A percentile compares a stretch with the other conserved stretches of the same genome.
These are phyloP conservation scores for Exophiala bonariae DNA, from an alignment of 2,329 filamentous ascomycete species.

Conservation along the genomic window DNA sequence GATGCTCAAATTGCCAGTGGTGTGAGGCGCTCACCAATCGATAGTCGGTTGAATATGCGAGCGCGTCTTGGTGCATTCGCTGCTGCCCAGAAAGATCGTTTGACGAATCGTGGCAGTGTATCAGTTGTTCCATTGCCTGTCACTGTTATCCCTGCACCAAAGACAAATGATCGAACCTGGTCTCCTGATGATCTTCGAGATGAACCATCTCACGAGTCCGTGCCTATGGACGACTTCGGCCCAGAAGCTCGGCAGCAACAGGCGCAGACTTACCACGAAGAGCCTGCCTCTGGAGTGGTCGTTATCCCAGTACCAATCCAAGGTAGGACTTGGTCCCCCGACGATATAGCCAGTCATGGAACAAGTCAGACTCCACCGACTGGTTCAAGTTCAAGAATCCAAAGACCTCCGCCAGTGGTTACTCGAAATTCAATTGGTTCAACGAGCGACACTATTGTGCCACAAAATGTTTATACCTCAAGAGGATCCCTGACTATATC, in stretches of 20 bases:
- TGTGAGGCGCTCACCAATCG: constrained; percentile 23
- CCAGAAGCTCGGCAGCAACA: background rate
- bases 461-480: constrained; percentile 8
- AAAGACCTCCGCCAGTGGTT: constrained; percentile 2
- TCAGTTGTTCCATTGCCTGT: constrained; percentile 51
- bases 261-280: background rate
- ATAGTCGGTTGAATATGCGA: constrained; percentile 39
- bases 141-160: constrained; percentile 62
- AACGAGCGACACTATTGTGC: background rate
- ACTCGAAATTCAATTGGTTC: background rate
- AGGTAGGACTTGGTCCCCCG: constrained; percentile 56
- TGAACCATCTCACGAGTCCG: constrained; percentile 4
- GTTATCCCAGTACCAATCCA: constrained; percentile 61
- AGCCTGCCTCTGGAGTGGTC: constrained; percentile 42
- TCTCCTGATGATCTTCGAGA: constrained; percentile 42
- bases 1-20: constrained; percentile 53
- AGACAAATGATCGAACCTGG: constrained; percentile 55
- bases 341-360: constrained; percentile 28
- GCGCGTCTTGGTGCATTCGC: constrained; percentile 50
- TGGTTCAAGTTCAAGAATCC: background rate
- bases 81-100: constrained; percentile 48
- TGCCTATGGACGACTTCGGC: background rate
- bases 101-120: constrained; percentile 38
- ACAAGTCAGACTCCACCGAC: background rate
- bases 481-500: constrained; percentile 19